A percentile compares a stretch with the other conserved stretches of the same genome.
Evolutionary conservation across 73 alveolate species (phyloP).

Genomic region (Uronychia binucleata): DNA sequence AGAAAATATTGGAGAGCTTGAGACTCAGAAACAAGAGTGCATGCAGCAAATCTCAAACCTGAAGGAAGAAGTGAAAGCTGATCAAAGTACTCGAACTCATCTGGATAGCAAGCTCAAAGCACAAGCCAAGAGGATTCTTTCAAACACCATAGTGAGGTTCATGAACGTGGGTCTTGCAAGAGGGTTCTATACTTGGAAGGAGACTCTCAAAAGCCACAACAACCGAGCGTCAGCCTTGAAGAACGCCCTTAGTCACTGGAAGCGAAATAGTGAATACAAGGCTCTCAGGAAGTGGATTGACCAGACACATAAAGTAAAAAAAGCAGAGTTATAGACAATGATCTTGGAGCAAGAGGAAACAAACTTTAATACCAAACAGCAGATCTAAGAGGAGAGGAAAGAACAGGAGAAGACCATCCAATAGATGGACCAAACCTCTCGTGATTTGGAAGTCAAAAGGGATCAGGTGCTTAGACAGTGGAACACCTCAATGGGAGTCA

Average conservation of each 20-base stretch:
- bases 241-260: conserved; percentile 23
- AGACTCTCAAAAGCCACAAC: conserved; percentile 5
- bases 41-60: conserved; percentile 18
- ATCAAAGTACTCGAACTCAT: conserved; percentile 28
- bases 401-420: conserved; percentile 18
- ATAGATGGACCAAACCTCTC: conserved; percentile 6
- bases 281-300: conserved; percentile 56
- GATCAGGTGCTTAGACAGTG: conserved; percentile 21
- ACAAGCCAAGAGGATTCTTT: conserved; percentile 37
- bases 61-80: conserved; percentile 18
- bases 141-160: conserved; percentile 41
- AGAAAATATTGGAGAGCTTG: conserved; percentile 32
- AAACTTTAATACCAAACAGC: conserved; percentile 4
- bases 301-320: conserved; percentile 1
- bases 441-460: conserved; percentile 5
- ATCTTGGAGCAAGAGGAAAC: conserved; percentile 19
- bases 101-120: conserved; percentile 24
- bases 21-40: conserved; percentile 31
- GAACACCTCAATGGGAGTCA: conserved; percentile 46
- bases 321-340: conserved; percentile 24
- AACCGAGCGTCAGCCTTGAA: conserved; percentile 12
- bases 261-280: conserved; percentile 15
- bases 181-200: conserved; percentile 62
- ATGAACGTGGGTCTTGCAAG: conserved; percentile 19
- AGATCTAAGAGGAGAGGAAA: conserved; percentile 23